These are phyloP conservation scores for Fusarium torulosum DNA, from an alignment of 2,329 filamentous ascomycete genomes.

Conservation along the genomic window DNA sequence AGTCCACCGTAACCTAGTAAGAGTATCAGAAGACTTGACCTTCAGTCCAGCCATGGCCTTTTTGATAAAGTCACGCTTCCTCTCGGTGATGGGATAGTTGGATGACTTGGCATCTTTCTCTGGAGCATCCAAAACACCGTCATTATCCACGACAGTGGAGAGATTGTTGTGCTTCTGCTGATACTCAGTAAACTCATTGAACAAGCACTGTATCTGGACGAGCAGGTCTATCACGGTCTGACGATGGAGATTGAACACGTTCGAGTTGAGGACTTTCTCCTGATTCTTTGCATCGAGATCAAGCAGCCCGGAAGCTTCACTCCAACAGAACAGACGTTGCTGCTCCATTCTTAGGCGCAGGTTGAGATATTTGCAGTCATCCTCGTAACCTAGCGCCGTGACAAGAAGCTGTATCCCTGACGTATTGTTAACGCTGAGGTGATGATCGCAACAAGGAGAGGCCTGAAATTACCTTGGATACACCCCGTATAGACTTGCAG, in stretches of 20 bases:
- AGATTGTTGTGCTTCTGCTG: constrained; percentile 57
- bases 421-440: constrained; percentile 1
- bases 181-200: constrained; percentile 60
- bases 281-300: constrained; percentile 58
- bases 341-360: constrained; percentile 64
- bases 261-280: constrained; percentile 59
- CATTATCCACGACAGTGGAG: constrained; percentile 51
- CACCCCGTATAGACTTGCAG: constrained; percentile 62
- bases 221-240: constrained; percentile 63
- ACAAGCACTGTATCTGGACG: constrained; percentile 61
- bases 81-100: constrained; percentile 59
- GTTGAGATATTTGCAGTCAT: constrained; percentile 63
- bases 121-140: constrained; percentile 53
- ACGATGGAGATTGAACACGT: constrained; percentile 62
- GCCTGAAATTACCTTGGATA: constrained; percentile 55
- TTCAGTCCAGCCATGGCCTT: constrained; percentile 58
- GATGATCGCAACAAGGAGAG: background rate
- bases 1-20: constrained; percentile 58
- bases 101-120: constrained; percentile 60
- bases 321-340: constrained; percentile 63
- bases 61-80: constrained; percentile 58
- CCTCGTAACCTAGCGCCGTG: constrained; percentile 61
- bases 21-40: constrained; percentile 53
- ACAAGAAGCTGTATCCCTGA: constrained; percentile 62
- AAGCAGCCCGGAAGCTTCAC: constrained; percentile 62